phyloP scores from a whole-genome alignment of 2,329 filamentous ascomycete genomes.

The Moelleriella libera region DNA sequence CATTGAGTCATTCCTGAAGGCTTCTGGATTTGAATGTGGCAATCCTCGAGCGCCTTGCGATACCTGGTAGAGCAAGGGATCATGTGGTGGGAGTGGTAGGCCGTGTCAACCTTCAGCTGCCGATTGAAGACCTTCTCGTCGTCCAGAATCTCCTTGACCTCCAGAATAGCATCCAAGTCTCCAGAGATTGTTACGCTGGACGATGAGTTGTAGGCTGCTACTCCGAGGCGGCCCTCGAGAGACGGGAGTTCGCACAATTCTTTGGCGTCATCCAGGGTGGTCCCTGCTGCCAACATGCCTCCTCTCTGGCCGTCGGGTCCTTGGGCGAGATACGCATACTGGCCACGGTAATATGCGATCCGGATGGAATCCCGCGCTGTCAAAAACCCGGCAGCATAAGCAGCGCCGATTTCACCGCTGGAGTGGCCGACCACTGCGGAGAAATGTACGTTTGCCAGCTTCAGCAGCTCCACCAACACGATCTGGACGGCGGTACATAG shows the following conservation, averaged over 20 bases:
- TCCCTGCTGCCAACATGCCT: constrained; percentile 11
- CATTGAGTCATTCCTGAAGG: not conserved
- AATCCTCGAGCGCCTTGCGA: not conserved
- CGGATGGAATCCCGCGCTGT: constrained; percentile 1
- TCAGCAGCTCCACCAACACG: constrained; percentile 22
- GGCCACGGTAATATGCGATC: constrained; percentile 4
- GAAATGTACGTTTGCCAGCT: constrained; percentile 13
- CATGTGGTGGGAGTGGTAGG: constrained; percentile 28
- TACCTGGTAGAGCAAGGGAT: constrained; percentile 6
- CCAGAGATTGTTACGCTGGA: constrained; percentile 15
- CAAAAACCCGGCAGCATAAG: constrained; percentile 17
- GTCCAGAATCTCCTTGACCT: constrained; percentile 8
- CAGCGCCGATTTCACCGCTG: constrained; percentile 25
- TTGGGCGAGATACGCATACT: not conserved
- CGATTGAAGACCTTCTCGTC: constrained; percentile 13
- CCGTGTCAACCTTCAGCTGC: constrained; percentile 20
- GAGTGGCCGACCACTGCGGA: constrained; percentile 23
- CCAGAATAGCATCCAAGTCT: constrained; percentile 13
- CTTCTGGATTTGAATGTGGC: not conserved
- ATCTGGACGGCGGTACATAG: constrained; percentile 23
- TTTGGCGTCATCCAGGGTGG: constrained; percentile 1
- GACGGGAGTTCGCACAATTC: not conserved
- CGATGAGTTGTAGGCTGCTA: constrained; percentile 12
- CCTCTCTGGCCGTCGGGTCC: not conserved
- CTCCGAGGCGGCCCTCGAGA: constrained; percentile 7